Percentiles rank a stretch among this genome's conserved stretches.
These are phyloP conservation scores for Anthostomella pinea DNA, from an alignment of 2,329 filamentous ascomycete species.

Conservation along the genomic window DNA sequence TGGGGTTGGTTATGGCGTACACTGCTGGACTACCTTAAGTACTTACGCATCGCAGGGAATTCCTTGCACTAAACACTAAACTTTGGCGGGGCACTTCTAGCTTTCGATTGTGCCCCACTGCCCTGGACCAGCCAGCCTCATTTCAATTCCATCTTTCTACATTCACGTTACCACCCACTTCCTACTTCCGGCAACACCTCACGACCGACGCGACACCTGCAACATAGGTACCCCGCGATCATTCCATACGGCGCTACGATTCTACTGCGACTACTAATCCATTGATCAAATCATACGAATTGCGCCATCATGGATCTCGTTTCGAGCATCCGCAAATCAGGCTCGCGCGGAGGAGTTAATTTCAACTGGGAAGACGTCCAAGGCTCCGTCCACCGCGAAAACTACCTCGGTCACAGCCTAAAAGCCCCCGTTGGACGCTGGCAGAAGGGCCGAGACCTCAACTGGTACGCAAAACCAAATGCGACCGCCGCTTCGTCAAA, in stretches of 20 bases:
- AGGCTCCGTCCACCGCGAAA: slow-evolving; percentile 82
- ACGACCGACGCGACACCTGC: neutral
- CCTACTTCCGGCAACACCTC: neutral
- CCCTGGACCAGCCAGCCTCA: neutral
- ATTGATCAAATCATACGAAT: too few relatives aligned
- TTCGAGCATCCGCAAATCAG: slow-evolving; percentile 83
- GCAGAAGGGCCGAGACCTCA: slow-evolving; percentile 72
- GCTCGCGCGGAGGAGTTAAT: slow-evolving; percentile 89
- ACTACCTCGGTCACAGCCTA: slow-evolving; percentile 82
- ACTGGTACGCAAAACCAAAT: slow-evolving; percentile 62
- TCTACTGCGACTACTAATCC: too few relatives aligned
- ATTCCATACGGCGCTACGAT: too few relatives aligned
- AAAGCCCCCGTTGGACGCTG: slow-evolving; percentile 91
- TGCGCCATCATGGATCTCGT: slow-evolving; percentile 89
- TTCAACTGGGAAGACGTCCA: slow-evolving; percentile 98
- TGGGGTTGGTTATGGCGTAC: neutral
- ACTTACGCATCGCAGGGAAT: too few relatives aligned
- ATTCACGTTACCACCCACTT: neutral
- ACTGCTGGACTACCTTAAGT: neutral
- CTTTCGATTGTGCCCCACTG: too few relatives aligned
- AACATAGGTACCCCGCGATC: too few relatives aligned
- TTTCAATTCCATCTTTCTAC: too few relatives aligned
- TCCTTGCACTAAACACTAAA: too few relatives aligned
- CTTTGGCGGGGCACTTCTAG: slow-evolving; percentile 5
- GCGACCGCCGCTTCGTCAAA: slow-evolving; percentile 47